These are phyloP conservation scores for Calonectria honghensis DNA, from an alignment of 2,329 filamentous ascomycete species.

Conservation along the genomic window DNA sequence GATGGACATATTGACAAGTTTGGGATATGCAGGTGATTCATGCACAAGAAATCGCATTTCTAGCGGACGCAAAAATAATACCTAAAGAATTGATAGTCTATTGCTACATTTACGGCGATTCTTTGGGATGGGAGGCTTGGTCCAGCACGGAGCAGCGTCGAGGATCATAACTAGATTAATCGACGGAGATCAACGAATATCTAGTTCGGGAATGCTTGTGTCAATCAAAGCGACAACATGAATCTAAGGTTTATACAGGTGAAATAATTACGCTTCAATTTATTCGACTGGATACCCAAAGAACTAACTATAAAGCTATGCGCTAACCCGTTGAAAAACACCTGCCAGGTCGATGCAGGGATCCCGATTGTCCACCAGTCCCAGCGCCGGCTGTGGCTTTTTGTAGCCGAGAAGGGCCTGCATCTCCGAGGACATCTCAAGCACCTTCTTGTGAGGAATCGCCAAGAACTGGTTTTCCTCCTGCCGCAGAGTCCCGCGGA, in stretches of 20 bases:
- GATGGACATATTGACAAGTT: too few relatives aligned
- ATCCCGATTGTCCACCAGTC: conserved; percentile 24
- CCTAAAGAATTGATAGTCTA: too few relatives aligned
- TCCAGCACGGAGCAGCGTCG: too few relatives aligned
- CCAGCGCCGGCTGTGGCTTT: conserved; percentile 11
- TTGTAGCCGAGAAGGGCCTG: conserved; percentile 16
- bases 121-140: too few relatives aligned
- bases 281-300: neutral
- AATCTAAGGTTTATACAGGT: neutral
- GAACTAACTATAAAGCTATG: neutral
- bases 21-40: too few relatives aligned
- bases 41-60: too few relatives aligned
- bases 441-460: conserved; percentile 12
- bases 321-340: conserved; percentile 10
- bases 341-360: neutral
- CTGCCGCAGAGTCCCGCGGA: conserved; percentile 9
- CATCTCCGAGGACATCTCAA: conserved; percentile 6
- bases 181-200: too few relatives aligned
- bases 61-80: too few relatives aligned
- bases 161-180: too few relatives aligned
- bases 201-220: neutral
- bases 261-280: neutral
- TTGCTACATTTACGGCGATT: too few relatives aligned
- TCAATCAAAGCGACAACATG: neutral
- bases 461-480: conserved; percentile 30